Conservation (phyloP, 2,329 filamentous ascomycete species). For the Fusarium anguioides region DNA sequence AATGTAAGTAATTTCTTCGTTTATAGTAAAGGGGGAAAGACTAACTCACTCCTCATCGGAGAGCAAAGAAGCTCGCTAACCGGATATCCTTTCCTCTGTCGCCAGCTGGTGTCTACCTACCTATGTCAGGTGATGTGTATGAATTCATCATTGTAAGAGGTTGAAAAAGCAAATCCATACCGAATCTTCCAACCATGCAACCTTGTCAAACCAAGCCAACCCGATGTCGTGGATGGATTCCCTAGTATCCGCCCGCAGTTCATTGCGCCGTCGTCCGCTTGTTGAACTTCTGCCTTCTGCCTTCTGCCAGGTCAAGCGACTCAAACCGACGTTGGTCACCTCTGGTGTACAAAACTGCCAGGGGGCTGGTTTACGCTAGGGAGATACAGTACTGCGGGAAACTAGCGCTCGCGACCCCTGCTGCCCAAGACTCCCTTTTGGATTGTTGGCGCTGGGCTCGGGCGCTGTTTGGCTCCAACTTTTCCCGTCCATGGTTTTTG, state of each 20-base stretch:
- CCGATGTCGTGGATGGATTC: constrained; percentile 40
- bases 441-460: constrained; percentile 26
- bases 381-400: constrained; percentile 32
- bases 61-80: no score
- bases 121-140: no score
- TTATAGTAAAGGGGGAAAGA: no score
- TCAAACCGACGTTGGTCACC: no score
- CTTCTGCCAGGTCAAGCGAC: no score
- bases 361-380: constrained; percentile 26
- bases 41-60: background rate
- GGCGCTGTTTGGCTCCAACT: constrained; percentile 33
- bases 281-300: constrained; percentile 7
- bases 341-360: constrained; percentile 3
- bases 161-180: constrained; percentile 2
- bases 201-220: constrained; percentile 20
- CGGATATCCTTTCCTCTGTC: no score
- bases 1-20: background rate
- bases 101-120: no score
- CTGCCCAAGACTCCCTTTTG: constrained; percentile 16
- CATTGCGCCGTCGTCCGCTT: background rate
- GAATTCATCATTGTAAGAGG: background rate
- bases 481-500: constrained; percentile 29
- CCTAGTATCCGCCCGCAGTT: constrained; percentile 41
- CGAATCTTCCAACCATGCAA: background rate
- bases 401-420: constrained; percentile 18